A percentile compares a stretch with the other conserved stretches of the same genome.
phyloP scores from a whole-genome alignment of 23 red algal genomes.

The Rhodosorus marinus region DNA sequence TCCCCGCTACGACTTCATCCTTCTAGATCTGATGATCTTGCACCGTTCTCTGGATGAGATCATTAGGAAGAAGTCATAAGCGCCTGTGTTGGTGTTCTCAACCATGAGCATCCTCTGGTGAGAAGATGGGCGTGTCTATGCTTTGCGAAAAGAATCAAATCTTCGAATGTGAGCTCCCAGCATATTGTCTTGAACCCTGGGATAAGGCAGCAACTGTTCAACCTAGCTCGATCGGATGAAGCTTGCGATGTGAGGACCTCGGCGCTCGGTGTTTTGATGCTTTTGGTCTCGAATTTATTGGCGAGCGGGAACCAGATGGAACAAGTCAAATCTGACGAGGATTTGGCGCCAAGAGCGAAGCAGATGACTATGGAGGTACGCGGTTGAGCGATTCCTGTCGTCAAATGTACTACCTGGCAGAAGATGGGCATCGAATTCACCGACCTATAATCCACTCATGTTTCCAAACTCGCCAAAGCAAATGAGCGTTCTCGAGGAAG shows the following conservation, averaged over 20 bases:
- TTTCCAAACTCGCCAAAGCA: not conserved
- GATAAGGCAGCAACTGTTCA: not conserved
- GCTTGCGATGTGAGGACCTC: not conserved
- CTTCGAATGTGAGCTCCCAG: not conserved
- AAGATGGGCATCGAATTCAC: not conserved
- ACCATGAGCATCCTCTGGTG: constrained; percentile 2
- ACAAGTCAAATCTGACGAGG: not conserved
- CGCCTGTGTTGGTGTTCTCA: constrained; percentile 10
- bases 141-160: not conserved
- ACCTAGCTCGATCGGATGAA: not conserved
- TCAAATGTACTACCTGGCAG: not conserved
- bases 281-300: not conserved
- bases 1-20: not conserved
- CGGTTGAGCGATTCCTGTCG: not conserved
- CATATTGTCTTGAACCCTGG: not conserved
- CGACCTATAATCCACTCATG: not conserved
- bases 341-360: not conserved
- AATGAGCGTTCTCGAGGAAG: not conserved
- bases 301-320: not conserved
- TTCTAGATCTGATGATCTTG: not conserved
- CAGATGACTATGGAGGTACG: not conserved
- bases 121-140: not conserved
- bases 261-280: not conserved
- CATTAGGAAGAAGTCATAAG: not conserved
- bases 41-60: constrained; percentile 6